Base-by-base conservation (phyloP, 345 rosid genomes). In the Mallotus nudiflorus region DNA sequence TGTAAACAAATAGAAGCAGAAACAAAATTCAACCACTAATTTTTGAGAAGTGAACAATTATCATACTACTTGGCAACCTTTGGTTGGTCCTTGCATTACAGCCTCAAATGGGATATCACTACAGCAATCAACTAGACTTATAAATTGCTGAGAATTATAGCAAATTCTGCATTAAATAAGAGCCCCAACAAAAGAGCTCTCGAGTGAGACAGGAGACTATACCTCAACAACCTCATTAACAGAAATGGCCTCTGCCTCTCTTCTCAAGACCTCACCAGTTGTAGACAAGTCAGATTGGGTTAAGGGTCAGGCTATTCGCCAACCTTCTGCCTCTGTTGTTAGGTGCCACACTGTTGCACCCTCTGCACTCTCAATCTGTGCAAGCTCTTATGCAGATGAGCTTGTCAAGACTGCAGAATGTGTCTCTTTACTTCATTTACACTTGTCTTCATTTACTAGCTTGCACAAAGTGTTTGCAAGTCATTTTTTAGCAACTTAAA, bases 381-480 rank as follows among this genome's bases (percentile, higher is more conserved):
- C 98, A 11, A 80, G 83, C 53, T 78, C 97, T 68, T 93, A 93
- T 68, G 94, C 94, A 4, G 96, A 93, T 75, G 98, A 93, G 89
- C 98, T 93, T 59, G 85, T 89, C 75, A 88, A 88, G 86, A 93
- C 97, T 12, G 97, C 94, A 71, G 97, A 89, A 87, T 71, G 88
- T 80, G 6, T 15, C 16, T 14, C 19, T 48, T 14, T n/a, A 48
- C 51, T 16, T 14, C n/a, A n/a, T n/a, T n/a, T n/a, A n/a, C n/a
- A n/a, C n/a, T n/a, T n/a, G n/a, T n/a, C n/a, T n/a, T n/a, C n/a
- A n/a, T n/a, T n/a, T n/a, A n/a, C n/a, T n/a, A n/a, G n/a, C n/a
- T n/a, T n/a, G n/a, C n/a, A n/a, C n/a, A n/a, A n/a, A n/a, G n/a
- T n/a, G n/a, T n/a, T n/a, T n/a, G n/a, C n/a, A n/a, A n/a, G n/a